These are phyloP conservation scores for Claviceps cyperi DNA, from an alignment of 2,329 filamentous ascomycete species.

Conservation along the genomic window DNA sequence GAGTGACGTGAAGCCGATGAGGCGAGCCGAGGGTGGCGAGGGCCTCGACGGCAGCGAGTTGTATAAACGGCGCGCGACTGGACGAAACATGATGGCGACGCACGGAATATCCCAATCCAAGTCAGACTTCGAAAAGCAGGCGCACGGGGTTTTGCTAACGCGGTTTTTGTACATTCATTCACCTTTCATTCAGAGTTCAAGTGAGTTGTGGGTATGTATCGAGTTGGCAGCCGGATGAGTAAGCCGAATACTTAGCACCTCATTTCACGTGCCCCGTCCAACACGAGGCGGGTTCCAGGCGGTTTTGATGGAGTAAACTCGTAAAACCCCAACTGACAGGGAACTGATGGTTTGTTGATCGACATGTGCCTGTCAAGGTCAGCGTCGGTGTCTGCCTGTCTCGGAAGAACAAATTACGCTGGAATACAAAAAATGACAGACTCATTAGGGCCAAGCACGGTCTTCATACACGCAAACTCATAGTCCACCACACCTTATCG, in stretches of 20 bases:
- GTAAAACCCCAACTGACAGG: too few species aligned
- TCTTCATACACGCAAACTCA: too few species aligned
- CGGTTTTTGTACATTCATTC: not conserved
- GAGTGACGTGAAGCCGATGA: not conserved
- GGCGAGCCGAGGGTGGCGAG: slow-evolving; percentile 1
- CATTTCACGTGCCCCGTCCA: slow-evolving; percentile 12
- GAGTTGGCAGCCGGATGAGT: slow-evolving; percentile 2
- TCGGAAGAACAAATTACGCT: too few species aligned
- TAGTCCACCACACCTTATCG: too few species aligned
- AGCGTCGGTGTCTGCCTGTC: too few species aligned
- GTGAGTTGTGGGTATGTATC: not conserved
- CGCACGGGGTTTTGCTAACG: not conserved
- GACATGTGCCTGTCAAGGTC: too few species aligned
- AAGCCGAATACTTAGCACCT: slow-evolving; percentile 9
- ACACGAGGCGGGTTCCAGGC: too few species aligned
- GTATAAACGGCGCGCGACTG: slow-evolving; percentile 6
- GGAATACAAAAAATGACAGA: too few species aligned
- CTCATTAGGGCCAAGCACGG: too few species aligned
- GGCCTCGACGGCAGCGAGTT: not conserved
- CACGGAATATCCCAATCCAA: not conserved
- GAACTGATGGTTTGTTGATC: too few species aligned
- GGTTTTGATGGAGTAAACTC: too few species aligned
- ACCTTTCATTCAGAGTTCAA: slow-evolving; percentile 1
- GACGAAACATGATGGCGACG: slow-evolving; percentile 7
- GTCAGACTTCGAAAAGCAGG: not conserved